phyloP scores from a whole-genome alignment of 139 green algal genomes.

The Tetradesmus lagerheimii region DNA sequence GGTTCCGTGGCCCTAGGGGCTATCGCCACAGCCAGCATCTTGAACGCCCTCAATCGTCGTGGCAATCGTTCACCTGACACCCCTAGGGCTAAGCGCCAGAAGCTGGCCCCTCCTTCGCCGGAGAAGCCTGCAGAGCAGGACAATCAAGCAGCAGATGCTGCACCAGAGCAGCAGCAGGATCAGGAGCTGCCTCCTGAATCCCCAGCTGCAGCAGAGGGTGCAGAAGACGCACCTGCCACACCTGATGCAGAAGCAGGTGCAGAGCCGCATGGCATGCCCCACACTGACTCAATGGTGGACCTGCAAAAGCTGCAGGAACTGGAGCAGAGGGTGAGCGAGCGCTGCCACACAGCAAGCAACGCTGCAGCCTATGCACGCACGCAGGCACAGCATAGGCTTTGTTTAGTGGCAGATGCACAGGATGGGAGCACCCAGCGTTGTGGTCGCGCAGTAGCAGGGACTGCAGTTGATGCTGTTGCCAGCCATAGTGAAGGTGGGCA shows the following conservation, averaged over 20 bases:
- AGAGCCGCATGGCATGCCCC: neutral
- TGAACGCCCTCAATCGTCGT: neutral
- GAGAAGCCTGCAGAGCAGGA: neutral
- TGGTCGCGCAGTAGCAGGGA: no score
- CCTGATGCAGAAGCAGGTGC: neutral
- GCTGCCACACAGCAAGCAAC: neutral
- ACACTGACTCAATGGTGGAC: conserved; percentile 31
- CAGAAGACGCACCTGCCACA: neutral
- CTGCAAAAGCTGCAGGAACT: conserved; percentile 51
- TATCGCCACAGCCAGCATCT: conserved; percentile 34
- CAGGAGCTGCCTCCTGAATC: neutral
- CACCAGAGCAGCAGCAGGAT: neutral
- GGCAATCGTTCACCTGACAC: neutral
- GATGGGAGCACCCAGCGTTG: no score
- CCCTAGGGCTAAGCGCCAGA: conserved; percentile 25
- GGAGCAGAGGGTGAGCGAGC: conserved; percentile 35
- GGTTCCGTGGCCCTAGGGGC: conserved; percentile 18
- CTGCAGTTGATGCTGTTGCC: no score
- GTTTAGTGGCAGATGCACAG: neutral
- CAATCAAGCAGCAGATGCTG: neutral
- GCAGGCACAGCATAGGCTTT: neutral
- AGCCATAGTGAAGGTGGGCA: no score
- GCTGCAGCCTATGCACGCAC: neutral
- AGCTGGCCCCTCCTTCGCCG: conserved; percentile 8
- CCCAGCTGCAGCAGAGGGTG: neutral